Conservation (phyloP, 805 yeast genomes). For the Candida awuae region DNA sequence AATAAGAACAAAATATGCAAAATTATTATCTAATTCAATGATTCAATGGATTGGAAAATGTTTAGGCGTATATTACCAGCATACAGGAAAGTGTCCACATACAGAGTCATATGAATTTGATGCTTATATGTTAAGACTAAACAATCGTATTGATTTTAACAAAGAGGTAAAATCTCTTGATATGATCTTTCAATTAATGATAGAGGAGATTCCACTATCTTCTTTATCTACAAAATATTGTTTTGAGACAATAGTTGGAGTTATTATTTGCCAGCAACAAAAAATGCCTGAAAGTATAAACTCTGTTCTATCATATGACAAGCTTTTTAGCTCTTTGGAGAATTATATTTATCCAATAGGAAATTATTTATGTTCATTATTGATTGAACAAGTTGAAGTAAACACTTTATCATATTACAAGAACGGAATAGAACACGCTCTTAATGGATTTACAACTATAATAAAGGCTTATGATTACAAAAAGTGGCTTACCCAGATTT, state of each 20-base stretch:
- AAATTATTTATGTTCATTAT: conserved; percentile 29
- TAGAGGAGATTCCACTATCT: conserved; percentile 13
- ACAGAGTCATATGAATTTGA: conserved; percentile 18
- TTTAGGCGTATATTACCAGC: conserved; percentile 24
- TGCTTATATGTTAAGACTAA: conserved; percentile 9
- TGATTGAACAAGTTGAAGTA: conserved; percentile 22
- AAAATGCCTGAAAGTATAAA: conserved; percentile 13
- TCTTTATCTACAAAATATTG: conserved; percentile 20
- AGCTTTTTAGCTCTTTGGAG: conserved; percentile 14
- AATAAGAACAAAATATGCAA: conserved; percentile 10
- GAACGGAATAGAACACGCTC: conserved; percentile 8
- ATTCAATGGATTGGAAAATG: conserved; percentile 28
- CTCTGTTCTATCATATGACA: conserved; percentile 22
- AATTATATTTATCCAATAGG: conserved; percentile 28
- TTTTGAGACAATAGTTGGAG: conserved; percentile 36
- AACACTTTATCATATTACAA: conserved; percentile 10
- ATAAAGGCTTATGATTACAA: conserved; percentile 16
- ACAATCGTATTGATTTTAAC: conserved; percentile 14
- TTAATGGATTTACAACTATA: conserved; percentile 14
- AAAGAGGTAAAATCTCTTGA: conserved; percentile 21
- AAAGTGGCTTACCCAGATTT: conserved; percentile 27
- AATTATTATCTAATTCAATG: conserved; percentile 13
- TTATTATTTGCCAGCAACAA: conserved; percentile 27
- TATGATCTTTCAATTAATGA: conserved; percentile 24
- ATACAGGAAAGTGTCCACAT: conserved; percentile 19